Base-by-base conservation (phyloP, 805 yeast species). In the Scheffersomyces stipitis region DNA sequence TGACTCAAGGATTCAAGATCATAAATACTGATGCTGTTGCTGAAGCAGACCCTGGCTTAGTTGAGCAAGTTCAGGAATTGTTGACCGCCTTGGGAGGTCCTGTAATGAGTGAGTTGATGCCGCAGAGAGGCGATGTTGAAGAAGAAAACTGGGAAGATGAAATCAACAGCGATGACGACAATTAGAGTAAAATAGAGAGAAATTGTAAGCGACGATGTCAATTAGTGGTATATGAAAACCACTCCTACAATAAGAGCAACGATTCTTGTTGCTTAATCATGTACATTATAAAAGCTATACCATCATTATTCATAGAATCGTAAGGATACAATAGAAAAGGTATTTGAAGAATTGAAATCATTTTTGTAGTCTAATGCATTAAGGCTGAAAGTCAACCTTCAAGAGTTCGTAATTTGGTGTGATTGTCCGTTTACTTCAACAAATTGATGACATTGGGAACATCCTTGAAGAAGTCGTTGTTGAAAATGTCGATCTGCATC, bases 61-160 rank as follows among this genome's bases (percentile, higher is more conserved):
- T 62, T 5, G 66, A 64, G 9, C 85, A 84, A 34, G 74, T 83
- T 1, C 54, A 59, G 17, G 72, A 60, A 8, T 55, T 84, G 43
- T 60, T 81, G 38, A 45, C 58, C 3, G 76, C 72, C 40, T 58
- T 85, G 26, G 95, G 91, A 2, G 89, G 87, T 8, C 77, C 78
- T 2, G 49, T 69, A 16, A 61, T 69, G 78, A 63, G 60, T 36
- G 66, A 60, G 33, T 52, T 63, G 37, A 46, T 64, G 34, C 74
- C 72, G 12, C 57, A 52, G 43, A 57, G 51, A 54, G 40, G 43
- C 15, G 44, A 38, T 34, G 64, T 46, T 33, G 66, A 58, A 41
- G 69, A 62, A 48, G 76, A 62, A 41, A 72, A 71, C 36, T 76
- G 82, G 81, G 82, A 77, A 44, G 68, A 66, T 30, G 78, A 75